phyloP scores from a whole-genome alignment of 202 grass and related monocot genomes.

The Cymbopogon flexuosus region DNA sequence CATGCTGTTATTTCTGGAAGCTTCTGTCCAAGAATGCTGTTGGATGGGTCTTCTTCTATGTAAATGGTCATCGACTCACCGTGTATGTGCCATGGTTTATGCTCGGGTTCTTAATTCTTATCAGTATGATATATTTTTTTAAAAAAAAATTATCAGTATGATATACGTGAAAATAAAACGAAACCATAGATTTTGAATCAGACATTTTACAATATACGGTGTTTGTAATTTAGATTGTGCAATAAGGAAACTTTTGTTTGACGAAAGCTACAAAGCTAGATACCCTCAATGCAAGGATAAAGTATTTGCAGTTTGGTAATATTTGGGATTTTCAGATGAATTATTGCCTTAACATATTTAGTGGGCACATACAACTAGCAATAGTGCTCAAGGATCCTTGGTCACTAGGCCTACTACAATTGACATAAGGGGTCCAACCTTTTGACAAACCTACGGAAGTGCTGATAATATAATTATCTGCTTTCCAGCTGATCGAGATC shows the following conservation, averaged over 20 bases:
- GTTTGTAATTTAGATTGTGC: neutral
- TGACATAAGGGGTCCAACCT: neutral
- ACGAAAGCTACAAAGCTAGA: neutral
- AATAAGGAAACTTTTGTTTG: neutral
- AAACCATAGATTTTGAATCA: neutral
- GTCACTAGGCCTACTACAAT: neutral
- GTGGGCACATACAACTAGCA: neutral
- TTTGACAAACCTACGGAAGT: neutral
- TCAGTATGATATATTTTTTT: neutral
- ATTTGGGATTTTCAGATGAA: neutral
- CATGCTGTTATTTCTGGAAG: no score
- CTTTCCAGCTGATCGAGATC: neutral
- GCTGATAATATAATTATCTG: neutral
- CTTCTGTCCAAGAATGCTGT: neutral
- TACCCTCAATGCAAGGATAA: neutral
- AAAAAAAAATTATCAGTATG: no score
- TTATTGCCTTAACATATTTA: neutral
- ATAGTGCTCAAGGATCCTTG: constrained; percentile 20
- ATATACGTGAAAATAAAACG: neutral
- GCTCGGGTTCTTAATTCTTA: neutral
- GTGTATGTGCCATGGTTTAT: neutral
- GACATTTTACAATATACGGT: neutral
- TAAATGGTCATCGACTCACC: no score
- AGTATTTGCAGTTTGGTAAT: neutral
- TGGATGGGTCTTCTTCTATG: neutral